phyloP scores from a whole-genome alignment of 2,329 filamentous ascomycete species.

The Calcarisporium arbuscula region DNA sequence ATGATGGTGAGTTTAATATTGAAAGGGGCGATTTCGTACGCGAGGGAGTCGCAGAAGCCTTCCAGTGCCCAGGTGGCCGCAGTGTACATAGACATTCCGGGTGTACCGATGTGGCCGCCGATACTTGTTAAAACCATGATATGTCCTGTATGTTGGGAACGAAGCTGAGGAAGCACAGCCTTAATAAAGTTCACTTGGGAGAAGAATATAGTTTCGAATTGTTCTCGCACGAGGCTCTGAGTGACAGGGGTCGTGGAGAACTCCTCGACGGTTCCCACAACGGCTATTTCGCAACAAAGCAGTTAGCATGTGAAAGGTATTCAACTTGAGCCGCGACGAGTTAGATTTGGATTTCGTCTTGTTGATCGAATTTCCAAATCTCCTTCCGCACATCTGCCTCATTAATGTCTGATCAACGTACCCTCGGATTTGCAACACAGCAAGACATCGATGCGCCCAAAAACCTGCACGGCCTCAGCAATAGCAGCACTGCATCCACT shows the following conservation, averaged over 20 bases:
- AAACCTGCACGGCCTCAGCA: conserved; percentile 76
- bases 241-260: conserved; percentile 67
- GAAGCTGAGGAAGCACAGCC: conserved; percentile 72
- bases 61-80: conserved; percentile 92
- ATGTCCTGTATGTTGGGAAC: conserved; percentile 77
- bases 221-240: conserved; percentile 74
- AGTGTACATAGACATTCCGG: conserved; percentile 84
- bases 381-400: neutral
- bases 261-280: conserved; percentile 89
- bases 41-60: conserved; percentile 90
- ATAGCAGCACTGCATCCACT: conserved; percentile 77
- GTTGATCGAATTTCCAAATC: too few relatives aligned
- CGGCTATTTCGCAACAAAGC: conserved; percentile 49
- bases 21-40: conserved; percentile 94
- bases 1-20: conserved; percentile 95
- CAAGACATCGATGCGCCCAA: conserved; percentile 83
- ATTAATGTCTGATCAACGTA: conserved; percentile 30
- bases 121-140: conserved; percentile 86
- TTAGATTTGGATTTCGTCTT: too few relatives aligned
- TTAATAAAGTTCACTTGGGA: conserved; percentile 95
- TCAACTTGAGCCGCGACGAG: too few relatives aligned
- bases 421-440: conserved; percentile 85
- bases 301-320: too few relatives aligned
- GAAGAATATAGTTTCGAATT: conserved; percentile 94
- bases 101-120: conserved; percentile 87